phyloP scores from a whole-genome alignment of 257 asterid genomes.

The Anisodus acutangulus region DNA sequence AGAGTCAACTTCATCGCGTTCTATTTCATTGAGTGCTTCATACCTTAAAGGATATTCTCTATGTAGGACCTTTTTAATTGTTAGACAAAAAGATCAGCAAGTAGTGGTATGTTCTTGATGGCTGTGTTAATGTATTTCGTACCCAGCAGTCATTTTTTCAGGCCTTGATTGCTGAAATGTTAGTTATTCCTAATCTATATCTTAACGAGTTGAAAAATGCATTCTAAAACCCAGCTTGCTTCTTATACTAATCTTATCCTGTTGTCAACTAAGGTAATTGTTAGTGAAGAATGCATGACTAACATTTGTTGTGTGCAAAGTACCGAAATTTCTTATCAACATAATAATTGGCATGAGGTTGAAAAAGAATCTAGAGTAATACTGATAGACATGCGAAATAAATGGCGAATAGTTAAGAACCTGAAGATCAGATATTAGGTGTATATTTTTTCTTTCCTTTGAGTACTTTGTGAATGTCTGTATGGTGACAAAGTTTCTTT shows the following conservation, averaged over 20 bases:
- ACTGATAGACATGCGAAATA: not conserved
- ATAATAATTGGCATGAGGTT: constrained; percentile 4
- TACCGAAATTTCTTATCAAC: not conserved
- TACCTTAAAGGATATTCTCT: not conserved
- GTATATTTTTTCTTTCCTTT: not conserved
- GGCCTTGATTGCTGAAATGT: not conserved
- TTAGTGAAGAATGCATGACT: constrained; percentile 18
- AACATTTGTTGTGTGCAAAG: not conserved
- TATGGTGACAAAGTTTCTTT: not conserved
- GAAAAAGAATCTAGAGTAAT: constrained; percentile 8
- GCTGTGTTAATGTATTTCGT: not conserved
- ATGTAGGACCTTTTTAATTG: not conserved
- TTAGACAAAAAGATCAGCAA: not conserved
- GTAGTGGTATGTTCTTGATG: not conserved
- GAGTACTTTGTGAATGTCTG: not conserved
- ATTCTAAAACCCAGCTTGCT: not conserved
- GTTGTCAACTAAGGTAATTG: constrained; percentile 19
- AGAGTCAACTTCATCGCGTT: not conserved
- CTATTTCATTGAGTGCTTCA: not conserved
- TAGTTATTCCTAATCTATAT: not conserved
- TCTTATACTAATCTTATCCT: constrained; percentile 13
- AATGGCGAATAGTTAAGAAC: constrained; percentile 5
- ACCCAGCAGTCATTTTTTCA: not conserved
- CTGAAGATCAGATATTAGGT: constrained; percentile 9
- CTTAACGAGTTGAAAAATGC: not conserved